Conservation (phyloP, 768 basidiomycete genomes). For the Mrakia gelida region DNA sequence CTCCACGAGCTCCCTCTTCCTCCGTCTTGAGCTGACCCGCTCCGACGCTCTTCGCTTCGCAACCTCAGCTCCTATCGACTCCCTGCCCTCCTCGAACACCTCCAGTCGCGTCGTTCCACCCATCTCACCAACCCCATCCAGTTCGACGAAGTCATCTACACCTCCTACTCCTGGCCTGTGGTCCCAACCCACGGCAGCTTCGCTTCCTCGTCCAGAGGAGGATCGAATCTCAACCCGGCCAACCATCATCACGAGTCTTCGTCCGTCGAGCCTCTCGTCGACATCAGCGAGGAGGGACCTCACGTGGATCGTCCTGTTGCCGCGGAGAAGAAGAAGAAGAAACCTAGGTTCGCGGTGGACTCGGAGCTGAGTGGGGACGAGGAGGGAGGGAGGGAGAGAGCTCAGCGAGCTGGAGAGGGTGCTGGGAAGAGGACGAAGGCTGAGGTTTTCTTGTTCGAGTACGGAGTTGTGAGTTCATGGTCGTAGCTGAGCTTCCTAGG, state of each 20-base stretch:
- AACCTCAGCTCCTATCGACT: constrained; percentile 65
- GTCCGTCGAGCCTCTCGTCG: constrained; percentile 30
- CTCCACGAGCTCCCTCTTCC: neutral
- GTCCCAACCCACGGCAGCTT: constrained; percentile 41
- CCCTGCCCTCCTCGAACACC: constrained; percentile 79
- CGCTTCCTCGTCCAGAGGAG: constrained; percentile 4
- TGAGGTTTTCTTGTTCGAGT: constrained; percentile 89
- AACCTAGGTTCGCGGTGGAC: constrained; percentile 33
- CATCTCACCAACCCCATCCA: constrained; percentile 81
- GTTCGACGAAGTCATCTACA: constrained; percentile 91
- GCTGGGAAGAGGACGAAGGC: constrained; percentile 55
- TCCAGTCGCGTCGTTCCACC: constrained; percentile 71
- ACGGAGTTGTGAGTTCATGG: constrained; percentile 58
- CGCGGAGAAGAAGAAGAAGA: constrained; percentile 46
- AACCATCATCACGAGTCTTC: neutral
- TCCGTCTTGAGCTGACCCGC: neutral
- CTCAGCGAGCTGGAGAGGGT: constrained; percentile 38
- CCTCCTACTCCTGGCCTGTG: constrained; percentile 67
- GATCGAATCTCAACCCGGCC: constrained; percentile 27
- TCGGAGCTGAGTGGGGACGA: constrained; percentile 34
- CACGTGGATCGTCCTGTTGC: neutral
- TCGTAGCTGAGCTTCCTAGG: too few relatives aligned
- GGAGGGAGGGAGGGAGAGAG: constrained; percentile 36
- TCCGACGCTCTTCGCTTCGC: too few relatives aligned
- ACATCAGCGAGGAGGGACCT: constrained; percentile 28